phyloP scores from a whole-genome alignment of 495 filamentous ascomycete genomes.

The Penicillium herquei region DNA sequence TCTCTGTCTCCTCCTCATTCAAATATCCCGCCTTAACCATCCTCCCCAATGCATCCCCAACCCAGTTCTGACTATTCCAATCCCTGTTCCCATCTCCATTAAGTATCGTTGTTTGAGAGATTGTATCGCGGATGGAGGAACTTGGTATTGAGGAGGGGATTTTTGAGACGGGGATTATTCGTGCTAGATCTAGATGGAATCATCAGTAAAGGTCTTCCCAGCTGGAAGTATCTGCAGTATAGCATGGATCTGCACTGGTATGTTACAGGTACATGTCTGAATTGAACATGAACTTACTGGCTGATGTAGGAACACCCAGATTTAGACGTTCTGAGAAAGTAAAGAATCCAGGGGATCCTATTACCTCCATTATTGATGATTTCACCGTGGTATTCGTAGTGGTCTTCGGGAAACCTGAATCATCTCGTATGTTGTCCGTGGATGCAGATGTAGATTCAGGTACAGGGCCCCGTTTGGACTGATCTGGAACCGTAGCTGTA shows the following conservation, averaged over 20 bases:
- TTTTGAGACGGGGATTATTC: constrained; percentile 4
- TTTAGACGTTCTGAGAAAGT: constrained; percentile 20
- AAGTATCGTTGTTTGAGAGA: constrained; percentile 10
- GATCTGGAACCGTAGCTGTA: neutral
- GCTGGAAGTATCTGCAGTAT: too few species aligned
- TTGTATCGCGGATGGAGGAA: neutral
- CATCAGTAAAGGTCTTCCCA: too few species aligned
- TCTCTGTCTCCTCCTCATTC: constrained; percentile 3
- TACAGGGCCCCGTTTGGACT: too few species aligned
- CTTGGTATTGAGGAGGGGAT: constrained; percentile 6
- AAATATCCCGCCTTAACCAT: constrained; percentile 18
- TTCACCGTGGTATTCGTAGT: constrained; percentile 2
- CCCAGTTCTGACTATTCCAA: constrained; percentile 32
- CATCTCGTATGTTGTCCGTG: too few species aligned
- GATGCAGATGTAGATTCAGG: too few species aligned
- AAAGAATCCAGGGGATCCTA: constrained; percentile 16
- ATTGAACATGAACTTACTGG: constrained; percentile 5
- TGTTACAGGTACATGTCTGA: too few species aligned
- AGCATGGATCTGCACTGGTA: too few species aligned
- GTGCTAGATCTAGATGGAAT: constrained; percentile 11
- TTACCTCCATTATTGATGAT: constrained; percentile 18
- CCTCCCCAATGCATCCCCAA: constrained; percentile 21
- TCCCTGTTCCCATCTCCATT: constrained; percentile 6
- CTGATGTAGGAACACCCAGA: constrained; percentile 7
- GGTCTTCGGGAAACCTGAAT: too few species aligned